A percentile compares a stretch with the other conserved stretches of the same genome.
These are phyloP conservation scores for Gastrolobium villosum DNA, from an alignment of 306 rosid genomes.

Conservation along the genomic window DNA sequence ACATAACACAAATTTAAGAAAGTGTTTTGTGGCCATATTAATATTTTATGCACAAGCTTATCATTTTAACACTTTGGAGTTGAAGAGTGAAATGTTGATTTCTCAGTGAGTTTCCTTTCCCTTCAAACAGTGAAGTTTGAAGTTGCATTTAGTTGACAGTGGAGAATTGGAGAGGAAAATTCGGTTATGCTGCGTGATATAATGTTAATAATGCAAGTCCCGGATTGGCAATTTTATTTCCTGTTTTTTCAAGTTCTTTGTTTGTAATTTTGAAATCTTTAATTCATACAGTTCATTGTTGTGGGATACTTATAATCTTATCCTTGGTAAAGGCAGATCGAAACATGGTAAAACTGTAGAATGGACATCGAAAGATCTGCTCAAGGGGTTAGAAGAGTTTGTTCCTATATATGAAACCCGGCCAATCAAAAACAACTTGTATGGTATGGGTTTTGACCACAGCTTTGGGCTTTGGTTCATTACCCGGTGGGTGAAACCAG, in stretches of 20 bases:
- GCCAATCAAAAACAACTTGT: conserved; percentile 89
- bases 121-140: conserved; percentile 34
- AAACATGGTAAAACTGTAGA: conserved; percentile 95
- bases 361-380: conserved; percentile 94
- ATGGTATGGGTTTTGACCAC: conserved; percentile 99
- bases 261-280: conserved; percentile 38
- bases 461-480: conserved; percentile 99
- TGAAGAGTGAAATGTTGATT: conserved; percentile 32
- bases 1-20: neutral
- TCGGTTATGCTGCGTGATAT: neutral
- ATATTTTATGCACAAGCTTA: neutral
- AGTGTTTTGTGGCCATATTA: conserved; percentile 20
- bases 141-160: conserved; percentile 4
- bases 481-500: conserved; percentile 89
- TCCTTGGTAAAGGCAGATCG: conserved; percentile 99
- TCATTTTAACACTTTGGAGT: neutral
- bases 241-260: conserved; percentile 40
- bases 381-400: conserved; percentile 88
- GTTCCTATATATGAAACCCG: conserved; percentile 90
- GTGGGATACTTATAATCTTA: conserved; percentile 71
- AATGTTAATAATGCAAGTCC: neutral
- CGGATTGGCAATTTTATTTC: conserved; percentile 1
- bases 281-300: conserved; percentile 39
- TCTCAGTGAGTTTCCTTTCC: neutral
- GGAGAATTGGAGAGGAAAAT: neutral